Base-by-base conservation (phyloP, 805 yeast genomes). In the Wickerhamiella siamensis region DNA sequence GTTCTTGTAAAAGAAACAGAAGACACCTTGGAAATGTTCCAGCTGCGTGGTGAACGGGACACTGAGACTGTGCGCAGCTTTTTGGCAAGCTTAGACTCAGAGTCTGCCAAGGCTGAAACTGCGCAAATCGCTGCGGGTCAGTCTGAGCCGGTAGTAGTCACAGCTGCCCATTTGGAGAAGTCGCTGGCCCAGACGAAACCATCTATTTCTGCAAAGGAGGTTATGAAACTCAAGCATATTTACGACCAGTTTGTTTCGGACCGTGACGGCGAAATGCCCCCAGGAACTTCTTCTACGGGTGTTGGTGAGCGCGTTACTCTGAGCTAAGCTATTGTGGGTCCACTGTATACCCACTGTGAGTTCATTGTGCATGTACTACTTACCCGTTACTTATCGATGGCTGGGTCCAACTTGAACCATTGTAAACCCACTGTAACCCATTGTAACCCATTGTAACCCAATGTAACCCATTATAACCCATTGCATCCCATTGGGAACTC, bases 251-350 rank as follows among this genome's bases (percentile, higher is more conserved):
- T 88, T 54, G 72, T 78, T 4, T 70, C 76, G 33, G 84, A 75
- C 14, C 63, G 96, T 36, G 87, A 81, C 43, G 95, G 95, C 0
- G 77, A 79, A 44, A 75, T 88, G 83, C 94, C 93, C 1, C 77
- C 75, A 48, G 96, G 95, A 0, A 70, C 76, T 27, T 75, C 88
- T 3, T 74, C 91, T 53, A 74, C 66, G 33, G 87, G 81, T 37
- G 70, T 86, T 15, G 96, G 96, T 1, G 94, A 86, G 3, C 67
- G 96, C 45, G 71, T 82, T 8, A 80, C 94, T 0, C 62, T 87
- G 39, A 82, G 81, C 84, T 86, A 59, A 24, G n/a, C n/a, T n/a
- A n/a, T n/a, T n/a, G n/a, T n/a, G n/a, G n/a, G n/a, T n/a, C n/a
- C n/a, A n/a, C n/a, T n/a, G n/a, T n/a, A n/a, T n/a, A n/a, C n/a